Evolutionary conservation across 2,329 filamentous ascomycete genomes (phyloP).

Genomic region (Nectriaceae sp.): DNA sequence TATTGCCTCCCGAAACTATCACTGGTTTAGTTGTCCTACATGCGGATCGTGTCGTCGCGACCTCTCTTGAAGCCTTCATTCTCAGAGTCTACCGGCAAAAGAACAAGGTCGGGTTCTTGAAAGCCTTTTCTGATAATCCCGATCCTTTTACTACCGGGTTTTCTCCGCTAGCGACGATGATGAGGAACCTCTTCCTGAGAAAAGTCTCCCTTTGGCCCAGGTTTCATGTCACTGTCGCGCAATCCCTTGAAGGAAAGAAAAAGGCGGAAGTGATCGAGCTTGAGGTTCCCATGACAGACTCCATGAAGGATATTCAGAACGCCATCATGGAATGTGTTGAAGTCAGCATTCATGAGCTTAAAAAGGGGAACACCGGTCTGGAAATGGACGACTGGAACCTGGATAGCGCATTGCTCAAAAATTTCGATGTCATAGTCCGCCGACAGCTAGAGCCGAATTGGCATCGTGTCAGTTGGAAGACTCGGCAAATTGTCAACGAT

Average conservation of each 20-base stretch:
- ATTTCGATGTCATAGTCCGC: conserved; percentile 86
- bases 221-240: conserved; percentile 88
- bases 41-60: conserved; percentile 83
- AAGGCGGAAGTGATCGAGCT: conserved; percentile 97
- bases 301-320: conserved; percentile 91
- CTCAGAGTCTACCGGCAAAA: conserved; percentile 90
- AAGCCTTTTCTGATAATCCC: conserved; percentile 92
- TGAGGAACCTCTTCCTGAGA: conserved; percentile 84
- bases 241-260: conserved; percentile 85
- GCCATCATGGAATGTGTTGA: conserved; percentile 96
- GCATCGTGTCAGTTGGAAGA: conserved; percentile 95
- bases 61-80: conserved; percentile 92
- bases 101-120: conserved; percentile 92
- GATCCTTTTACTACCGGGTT: conserved; percentile 90
- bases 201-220: conserved; percentile 91
- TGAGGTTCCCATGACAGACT: conserved; percentile 92
- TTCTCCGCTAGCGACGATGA: conserved; percentile 82
- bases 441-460: conserved; percentile 94
- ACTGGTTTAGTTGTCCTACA: conserved; percentile 88
- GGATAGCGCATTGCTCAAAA: conserved; percentile 88
- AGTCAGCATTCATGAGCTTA: conserved; percentile 88
- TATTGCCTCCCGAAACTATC: conserved; percentile 80
- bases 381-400: conserved; percentile 98
- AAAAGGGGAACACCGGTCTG: conserved; percentile 84
- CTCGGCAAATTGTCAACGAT: conserved; percentile 90